These are phyloP conservation scores for Conticribra weissflogii DNA, from an alignment of 108 stramenopile genomes.

Conservation along the genomic window DNA sequence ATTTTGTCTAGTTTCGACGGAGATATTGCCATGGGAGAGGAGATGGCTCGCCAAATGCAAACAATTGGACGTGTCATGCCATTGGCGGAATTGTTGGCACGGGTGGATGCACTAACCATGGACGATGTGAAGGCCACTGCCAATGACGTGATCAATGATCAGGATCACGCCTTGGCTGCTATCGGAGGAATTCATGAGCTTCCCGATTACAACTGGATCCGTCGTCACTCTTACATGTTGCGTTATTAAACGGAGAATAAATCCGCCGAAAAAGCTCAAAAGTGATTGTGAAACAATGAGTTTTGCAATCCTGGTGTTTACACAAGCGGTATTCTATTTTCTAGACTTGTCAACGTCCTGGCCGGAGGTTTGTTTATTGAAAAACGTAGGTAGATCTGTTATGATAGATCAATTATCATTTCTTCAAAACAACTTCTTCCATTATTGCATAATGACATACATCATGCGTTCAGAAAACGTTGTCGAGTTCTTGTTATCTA, in stretches of 20 bases:
- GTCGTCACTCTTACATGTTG: constrained; percentile 86
- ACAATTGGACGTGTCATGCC: constrained; percentile 97
- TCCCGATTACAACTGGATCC: constrained; percentile 89
- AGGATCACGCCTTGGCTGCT: constrained; percentile 97
- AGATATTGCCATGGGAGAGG: constrained; percentile 92
- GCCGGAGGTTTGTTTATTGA: too few relatives aligned
- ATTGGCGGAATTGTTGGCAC: constrained; percentile 91
- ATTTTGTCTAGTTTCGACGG: constrained; percentile 93
- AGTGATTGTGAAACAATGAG: too few relatives aligned
- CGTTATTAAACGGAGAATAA: constrained; percentile 61
- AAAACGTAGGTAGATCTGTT: too few relatives aligned
- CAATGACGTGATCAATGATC: constrained; percentile 90
- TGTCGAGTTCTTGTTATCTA: too few relatives aligned
- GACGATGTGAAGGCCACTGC: constrained; percentile 91
- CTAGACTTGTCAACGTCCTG: too few relatives aligned
- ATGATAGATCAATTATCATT: too few relatives aligned
- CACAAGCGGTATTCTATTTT: too few relatives aligned
- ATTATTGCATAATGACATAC: too few relatives aligned
- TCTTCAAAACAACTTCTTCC: too few relatives aligned
- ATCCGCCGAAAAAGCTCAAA: too few relatives aligned
- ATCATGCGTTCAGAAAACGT: too few relatives aligned
- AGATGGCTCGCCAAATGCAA: constrained; percentile 97
- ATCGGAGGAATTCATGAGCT: constrained; percentile 98
- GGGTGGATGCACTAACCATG: constrained; percentile 93
- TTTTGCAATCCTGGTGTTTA: too few relatives aligned